Evolutionary conservation across 164 flowering plant species (phyloP).

Genomic region (Kalanchoe fedtschenkoi): DNA sequence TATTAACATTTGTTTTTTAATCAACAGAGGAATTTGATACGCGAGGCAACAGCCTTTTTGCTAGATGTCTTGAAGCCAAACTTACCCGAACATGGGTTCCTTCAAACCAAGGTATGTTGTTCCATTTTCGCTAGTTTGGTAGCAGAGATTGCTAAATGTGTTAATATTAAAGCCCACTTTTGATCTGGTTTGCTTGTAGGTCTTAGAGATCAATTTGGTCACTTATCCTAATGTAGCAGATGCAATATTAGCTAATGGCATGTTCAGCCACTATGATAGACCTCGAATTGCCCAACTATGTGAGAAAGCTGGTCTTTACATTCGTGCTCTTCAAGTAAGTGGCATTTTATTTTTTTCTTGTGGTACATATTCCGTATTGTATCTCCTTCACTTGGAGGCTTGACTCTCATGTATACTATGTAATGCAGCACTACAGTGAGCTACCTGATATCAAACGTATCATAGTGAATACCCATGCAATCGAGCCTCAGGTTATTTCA

Average conservation of each 20-base stretch:
- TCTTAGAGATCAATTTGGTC: conserved; percentile 91
- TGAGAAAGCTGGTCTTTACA: conserved; percentile 91
- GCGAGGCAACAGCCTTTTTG: conserved; percentile 80
- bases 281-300: conserved; percentile 98
- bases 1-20: not conserved
- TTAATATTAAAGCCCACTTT: not conserved
- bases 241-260: conserved; percentile 97
- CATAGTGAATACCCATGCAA: conserved; percentile 98
- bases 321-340: conserved; percentile 81
- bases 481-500: conserved; percentile 87
- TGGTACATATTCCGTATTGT: not conserved
- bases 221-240: conserved; percentile 99
- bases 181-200: conserved; percentile 32
- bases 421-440: conserved; percentile 87
- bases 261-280: conserved; percentile 98
- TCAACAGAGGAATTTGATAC: conserved; percentile 67
- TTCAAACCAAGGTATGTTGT: conserved; percentile 59
- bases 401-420: not conserved
- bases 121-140: not conserved
- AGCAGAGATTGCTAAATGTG: not conserved
- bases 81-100: conserved; percentile 63
- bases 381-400: not conserved
- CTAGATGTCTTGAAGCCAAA: conserved; percentile 77
- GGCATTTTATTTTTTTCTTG: not conserved
- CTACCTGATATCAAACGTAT: conserved; percentile 95